Base-by-base conservation (phyloP, 1,139 yeast species). In the Yamadazyma spencermartinsiae region DNA sequence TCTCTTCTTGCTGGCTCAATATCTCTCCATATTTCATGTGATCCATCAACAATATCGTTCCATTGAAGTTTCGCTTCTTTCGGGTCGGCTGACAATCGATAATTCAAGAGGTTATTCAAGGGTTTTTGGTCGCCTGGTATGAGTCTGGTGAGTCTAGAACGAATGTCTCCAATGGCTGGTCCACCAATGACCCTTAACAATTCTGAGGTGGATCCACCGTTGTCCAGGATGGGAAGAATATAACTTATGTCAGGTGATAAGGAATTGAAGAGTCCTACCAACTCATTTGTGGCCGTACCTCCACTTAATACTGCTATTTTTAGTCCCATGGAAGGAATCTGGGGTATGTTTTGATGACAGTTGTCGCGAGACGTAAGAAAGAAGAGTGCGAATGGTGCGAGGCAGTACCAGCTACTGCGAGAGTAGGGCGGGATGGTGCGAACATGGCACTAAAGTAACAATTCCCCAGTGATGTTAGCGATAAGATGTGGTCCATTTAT, bases 191-290 rank as follows among this genome's bases (percentile, higher is more conserved):
- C 89, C 12, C 97, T 65, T n/a, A 89, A 73, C 25, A 90, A 74
- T 61, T 90, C 98, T 20, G 95, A 84, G 0, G 97, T 88, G 1
- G 96, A 88, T 1, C 97, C 98, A 17, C 98, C 98, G 56, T 90
- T 90, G 57, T 90, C 98, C 39, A 88, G 82, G 10, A 90, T 79
- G 0, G 98, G 98, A 29, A 90, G 64, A 2, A 89, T 71, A 50
- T 85, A 89, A 1, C 84, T 68, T 11, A 85, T 66, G 11, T 61
- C 56, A 13, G 60, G 52, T 0, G 77, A 58, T 2, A 78, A 44
- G 1, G 60, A 41, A 35, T 62, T 61, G 46, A 82, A 80, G 2
- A 77, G 53, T 2, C 73, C 60, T 2, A 81, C 79, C 13, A 84
- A 61, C 24, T 77, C 78, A 52, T 84, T 84, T 16, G 90, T 80